Evolutionary conservation across 352 stramenopile species (phyloP).

Genomic region (Aphanomyces invadans): DNA sequence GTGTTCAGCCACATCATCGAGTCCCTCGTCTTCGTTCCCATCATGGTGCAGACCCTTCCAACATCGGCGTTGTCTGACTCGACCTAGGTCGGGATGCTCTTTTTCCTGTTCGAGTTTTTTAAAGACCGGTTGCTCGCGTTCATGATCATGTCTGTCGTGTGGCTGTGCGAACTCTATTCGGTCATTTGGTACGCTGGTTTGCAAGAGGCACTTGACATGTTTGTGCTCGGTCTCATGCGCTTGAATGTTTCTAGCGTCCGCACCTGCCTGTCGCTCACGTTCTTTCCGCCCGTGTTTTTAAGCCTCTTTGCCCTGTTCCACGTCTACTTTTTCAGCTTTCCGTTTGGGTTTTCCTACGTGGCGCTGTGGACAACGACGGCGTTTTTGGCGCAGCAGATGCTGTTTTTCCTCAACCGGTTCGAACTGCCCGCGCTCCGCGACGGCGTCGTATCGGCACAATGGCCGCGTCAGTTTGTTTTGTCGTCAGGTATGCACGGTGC

Average conservation of each 20-base stretch:
- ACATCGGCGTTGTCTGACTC: not conserved
- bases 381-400: constrained; percentile 43
- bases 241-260: constrained; percentile 45
- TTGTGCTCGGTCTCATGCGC: not conserved
- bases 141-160: constrained; percentile 83
- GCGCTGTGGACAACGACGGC: constrained; percentile 45
- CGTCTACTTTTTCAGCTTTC: constrained; percentile 92
- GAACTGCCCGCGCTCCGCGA: constrained; percentile 51
- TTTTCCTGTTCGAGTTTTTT: constrained; percentile 95
- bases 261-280: constrained; percentile 51
- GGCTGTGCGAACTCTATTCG: constrained; percentile 85
- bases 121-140: constrained; percentile 88
- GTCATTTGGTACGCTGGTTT: constrained; percentile 58
- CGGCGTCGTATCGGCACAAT: constrained; percentile 34
- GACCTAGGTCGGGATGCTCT: constrained; percentile 86
- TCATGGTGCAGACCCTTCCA: constrained; percentile 62
- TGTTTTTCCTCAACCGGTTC: constrained; percentile 67
- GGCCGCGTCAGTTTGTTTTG: constrained; percentile 24
- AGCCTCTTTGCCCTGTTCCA: constrained; percentile 92
- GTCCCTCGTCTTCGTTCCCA: constrained; percentile 90
- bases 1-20: constrained; percentile 86
- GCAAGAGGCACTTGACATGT: not conserved
- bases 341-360: constrained; percentile 89
- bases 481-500: not conserved
- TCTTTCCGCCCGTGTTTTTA: constrained; percentile 89